A percentile compares a stretch with the other conserved stretches of the same genome.
These are phyloP conservation scores for Exophiala bonariae DNA, from an alignment of 2,329 filamentous ascomycete species.

Conservation along the genomic window DNA sequence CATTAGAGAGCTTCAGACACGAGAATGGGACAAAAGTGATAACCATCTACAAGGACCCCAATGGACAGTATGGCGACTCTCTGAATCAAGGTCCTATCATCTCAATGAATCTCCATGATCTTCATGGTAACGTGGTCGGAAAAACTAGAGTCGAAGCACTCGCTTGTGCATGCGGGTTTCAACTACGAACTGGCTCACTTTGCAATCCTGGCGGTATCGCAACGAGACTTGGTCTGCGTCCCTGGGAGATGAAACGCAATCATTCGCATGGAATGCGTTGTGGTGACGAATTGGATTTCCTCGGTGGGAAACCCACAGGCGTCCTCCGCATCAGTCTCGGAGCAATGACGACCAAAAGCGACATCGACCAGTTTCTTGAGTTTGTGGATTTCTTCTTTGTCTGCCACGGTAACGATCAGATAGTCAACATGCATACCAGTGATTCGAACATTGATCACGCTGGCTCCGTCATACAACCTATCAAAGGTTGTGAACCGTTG, in stretches of 20 bases:
- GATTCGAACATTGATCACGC: too few relatives aligned
- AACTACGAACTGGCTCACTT: conserved; percentile 60
- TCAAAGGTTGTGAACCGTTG: not conserved
- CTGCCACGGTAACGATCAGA: not conserved
- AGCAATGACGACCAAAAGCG: conserved; percentile 77
- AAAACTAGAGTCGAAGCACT: conserved; percentile 61
- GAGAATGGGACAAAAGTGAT: conserved; percentile 54
- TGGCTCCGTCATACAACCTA: not conserved
- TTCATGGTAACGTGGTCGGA: conserved; percentile 54
- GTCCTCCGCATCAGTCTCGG: conserved; percentile 82
- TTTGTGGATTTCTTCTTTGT: conserved; percentile 74
- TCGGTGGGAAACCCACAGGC: conserved; percentile 84
- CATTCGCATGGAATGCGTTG: conserved; percentile 83
- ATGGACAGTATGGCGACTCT: conserved; percentile 53
- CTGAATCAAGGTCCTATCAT: conserved; percentile 66
- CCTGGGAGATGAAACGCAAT: conserved; percentile 80
- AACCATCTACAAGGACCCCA: conserved; percentile 57
- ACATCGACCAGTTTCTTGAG: conserved; percentile 68
- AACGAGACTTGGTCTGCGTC: conserved; percentile 67
- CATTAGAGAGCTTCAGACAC: conserved; percentile 52
- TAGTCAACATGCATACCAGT: too few relatives aligned
- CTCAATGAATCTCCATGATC: conserved; percentile 61
- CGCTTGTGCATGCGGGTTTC: conserved; percentile 58
- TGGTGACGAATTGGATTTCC: conserved; percentile 77
- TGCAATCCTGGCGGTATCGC: conserved; percentile 67